A percentile compares a stretch with the other conserved stretches of the same genome.
These are phyloP conservation scores for Leucaena leucocephala DNA, from an alignment of 306 rosid species.

Conservation along the genomic window DNA sequence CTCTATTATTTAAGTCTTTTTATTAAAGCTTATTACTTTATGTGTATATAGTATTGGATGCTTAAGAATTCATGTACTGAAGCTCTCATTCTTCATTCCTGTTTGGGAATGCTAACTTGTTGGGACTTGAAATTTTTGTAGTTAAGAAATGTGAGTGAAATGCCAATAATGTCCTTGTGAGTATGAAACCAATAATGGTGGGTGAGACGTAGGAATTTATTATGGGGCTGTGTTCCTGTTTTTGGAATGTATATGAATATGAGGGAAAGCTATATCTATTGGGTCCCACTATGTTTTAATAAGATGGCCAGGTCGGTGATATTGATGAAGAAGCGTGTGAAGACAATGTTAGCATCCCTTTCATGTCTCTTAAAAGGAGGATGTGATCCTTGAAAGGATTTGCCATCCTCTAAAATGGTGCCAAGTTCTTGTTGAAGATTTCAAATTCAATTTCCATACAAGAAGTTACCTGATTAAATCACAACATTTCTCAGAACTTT, in stretches of 20 bases:
- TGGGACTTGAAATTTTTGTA: background rate
- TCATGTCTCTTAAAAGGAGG: conserved; percentile 22
- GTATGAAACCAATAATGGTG: background rate
- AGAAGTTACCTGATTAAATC: too few relatives aligned
- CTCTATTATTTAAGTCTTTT: background rate
- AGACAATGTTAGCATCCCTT: conserved; percentile 46
- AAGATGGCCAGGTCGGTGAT: conserved; percentile 36
- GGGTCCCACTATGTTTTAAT: conserved; percentile 29
- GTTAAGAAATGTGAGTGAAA: background rate
- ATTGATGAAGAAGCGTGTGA: conserved; percentile 33
- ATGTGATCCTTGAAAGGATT: conserved; percentile 23
- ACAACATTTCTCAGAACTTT: too few relatives aligned
- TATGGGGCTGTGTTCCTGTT: background rate
- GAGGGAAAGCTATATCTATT: background rate
- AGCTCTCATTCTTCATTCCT: conserved; percentile 20
- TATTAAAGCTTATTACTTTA: background rate
- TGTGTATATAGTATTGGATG: conserved; percentile 24
- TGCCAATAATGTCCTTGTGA: conserved; percentile 17
- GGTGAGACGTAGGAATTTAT: conserved; percentile 14
- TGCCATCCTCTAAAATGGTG: background rate
- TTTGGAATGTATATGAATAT: background rate
- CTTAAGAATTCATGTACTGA: conserved; percentile 33
- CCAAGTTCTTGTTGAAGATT: background rate
- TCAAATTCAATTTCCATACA: background rate
- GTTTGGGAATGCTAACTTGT: conserved; percentile 10